Evolutionary conservation across 257 asterid genomes (phyloP), one percentile per base, ranked within the genome.

Genomic region (Schizonepeta tenuifolia): DNA sequence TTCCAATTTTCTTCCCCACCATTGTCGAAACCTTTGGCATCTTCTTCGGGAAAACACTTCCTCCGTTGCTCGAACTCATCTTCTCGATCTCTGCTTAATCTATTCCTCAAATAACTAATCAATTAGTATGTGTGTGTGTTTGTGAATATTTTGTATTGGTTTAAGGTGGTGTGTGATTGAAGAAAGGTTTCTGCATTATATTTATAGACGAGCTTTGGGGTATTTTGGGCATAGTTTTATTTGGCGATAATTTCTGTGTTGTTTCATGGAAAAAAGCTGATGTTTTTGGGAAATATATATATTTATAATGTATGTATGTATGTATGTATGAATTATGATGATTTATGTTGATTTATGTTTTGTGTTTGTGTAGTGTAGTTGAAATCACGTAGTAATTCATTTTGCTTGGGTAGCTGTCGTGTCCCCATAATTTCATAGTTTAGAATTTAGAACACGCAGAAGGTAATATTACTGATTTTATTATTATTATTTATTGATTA

Each of bases 1-100:
- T 22, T 7, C 36, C 79, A 14, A 76, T n/a, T 24, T 63, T 75
- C 75, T 78, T 75, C 18, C 18, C 62, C 75, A 71, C 40, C 80
- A 35, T 60, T 3, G 80, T 75, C 0, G 81, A 66, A 18, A 81
- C 80, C n/a, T 36, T 44, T 31, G 68, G 66, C 67, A 24, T 74
- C 0, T 40, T 40, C 53, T 65, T 53, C 0, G 85, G 85, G 10
- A 70, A 0, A 24, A 77, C 22, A 46, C 65, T 53, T 40, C 33
- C 64, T 22, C 57, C 22, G 3, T 10, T 38, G 53, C 69, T 36
- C 49, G 67, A 62, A 38, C 50, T 71, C 76, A 71, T 60, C 61
- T 57, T 4, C 4, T 28, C 28, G 2, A 2, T 26, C 28, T 26
- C n/a, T n/a, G n/a, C n/a, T 26, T 26, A 26, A 26, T 2, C 4